These are phyloP conservation scores for Phialophora tarda DNA, from an alignment of 2,329 filamentous ascomycete species.

Conservation along the genomic window DNA sequence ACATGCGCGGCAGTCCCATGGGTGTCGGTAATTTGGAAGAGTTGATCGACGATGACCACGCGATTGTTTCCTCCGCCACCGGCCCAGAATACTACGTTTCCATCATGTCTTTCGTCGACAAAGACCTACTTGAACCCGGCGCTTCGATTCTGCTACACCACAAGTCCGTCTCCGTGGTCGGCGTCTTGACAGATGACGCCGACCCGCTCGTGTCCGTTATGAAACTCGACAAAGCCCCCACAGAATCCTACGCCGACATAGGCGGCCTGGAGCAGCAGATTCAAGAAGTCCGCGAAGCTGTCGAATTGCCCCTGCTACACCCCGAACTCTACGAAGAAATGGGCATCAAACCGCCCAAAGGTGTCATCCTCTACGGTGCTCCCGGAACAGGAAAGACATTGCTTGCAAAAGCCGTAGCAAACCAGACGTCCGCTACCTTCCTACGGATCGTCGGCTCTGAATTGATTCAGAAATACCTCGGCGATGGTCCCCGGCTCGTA, in stretches of 20 bases:
- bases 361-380: conserved; percentile 97
- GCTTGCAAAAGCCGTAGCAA: conserved; percentile 94
- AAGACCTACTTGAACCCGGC: conserved; percentile 94
- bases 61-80: conserved; percentile 96
- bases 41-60: conserved; percentile 98
- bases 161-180: conserved; percentile 97
- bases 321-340: conserved; percentile 99
- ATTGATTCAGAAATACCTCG: conserved; percentile 97
- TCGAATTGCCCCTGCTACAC: conserved; percentile 91
- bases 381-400: conserved; percentile 97
- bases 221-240: conserved; percentile 99
- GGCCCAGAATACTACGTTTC: conserved; percentile 99
- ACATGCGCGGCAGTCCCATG: conserved; percentile 99
- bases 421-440: conserved; percentile 98
- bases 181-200: conserved; percentile 93
- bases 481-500: conserved; percentile 91
- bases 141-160: conserved; percentile 95
- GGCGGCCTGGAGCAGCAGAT: conserved; percentile 94
- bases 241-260: conserved; percentile 98
- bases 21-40: conserved; percentile 97
- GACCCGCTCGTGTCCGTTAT: conserved; percentile 97
- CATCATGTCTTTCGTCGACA: conserved; percentile 99
- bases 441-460: conserved; percentile 95
- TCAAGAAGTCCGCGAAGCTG: conserved; percentile 95
- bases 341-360: conserved; percentile 99